A percentile compares a stretch with the other conserved stretches of the same genome.
phyloP scores from a whole-genome alignment of 495 filamentous ascomycete genomes.

The Neurospora tetrasperma region DNA sequence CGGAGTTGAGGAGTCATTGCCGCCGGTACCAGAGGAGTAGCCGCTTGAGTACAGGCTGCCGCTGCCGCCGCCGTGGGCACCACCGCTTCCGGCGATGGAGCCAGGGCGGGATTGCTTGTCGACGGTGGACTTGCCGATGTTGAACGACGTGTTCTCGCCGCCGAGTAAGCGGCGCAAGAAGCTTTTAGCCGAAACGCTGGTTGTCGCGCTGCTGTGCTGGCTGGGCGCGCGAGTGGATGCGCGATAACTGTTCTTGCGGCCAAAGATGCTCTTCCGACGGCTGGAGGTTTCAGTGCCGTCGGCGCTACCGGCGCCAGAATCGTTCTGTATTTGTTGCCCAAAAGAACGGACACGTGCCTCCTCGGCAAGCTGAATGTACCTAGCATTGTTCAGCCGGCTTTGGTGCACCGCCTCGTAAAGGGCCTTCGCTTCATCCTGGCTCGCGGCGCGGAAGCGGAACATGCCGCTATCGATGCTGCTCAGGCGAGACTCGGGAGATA shows the following conservation, averaged over 20 bases:
- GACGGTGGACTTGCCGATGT: conserved; percentile 53
- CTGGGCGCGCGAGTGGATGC: conserved; percentile 43
- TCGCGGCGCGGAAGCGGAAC: conserved; percentile 67
- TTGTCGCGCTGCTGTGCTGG: conserved; percentile 33
- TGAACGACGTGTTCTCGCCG: conserved; percentile 54
- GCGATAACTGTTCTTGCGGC: conserved; percentile 49
- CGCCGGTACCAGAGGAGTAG: conserved; percentile 34
- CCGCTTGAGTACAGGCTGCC: conserved; percentile 53
- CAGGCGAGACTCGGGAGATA: conserved; percentile 58
- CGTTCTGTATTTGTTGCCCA: conserved; percentile 27
- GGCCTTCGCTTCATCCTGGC: conserved; percentile 61
- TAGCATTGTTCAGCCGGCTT: conserved; percentile 76
- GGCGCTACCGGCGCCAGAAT: conserved; percentile 23
- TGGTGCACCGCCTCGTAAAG: conserved; percentile 78
- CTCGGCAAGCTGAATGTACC: conserved; percentile 70
- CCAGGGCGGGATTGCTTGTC: conserved; percentile 34
- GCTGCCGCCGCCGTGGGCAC: conserved; percentile 38
- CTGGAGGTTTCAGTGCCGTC: conserved; percentile 26
- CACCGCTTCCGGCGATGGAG: conserved; percentile 36
- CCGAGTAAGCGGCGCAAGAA: conserved; percentile 52
- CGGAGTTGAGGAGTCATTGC: conserved; percentile 36
- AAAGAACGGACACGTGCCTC: conserved; percentile 42
- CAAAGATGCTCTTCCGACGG: conserved; percentile 41
- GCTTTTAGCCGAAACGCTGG: conserved; percentile 60
- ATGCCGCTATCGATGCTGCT: conserved; percentile 58